Percentiles rank a stretch among this genome's conserved stretches.
Evolutionary conservation across 352 stramenopile genomes (phyloP).

Genomic region (Phytophthora pseudosyringae): DNA sequence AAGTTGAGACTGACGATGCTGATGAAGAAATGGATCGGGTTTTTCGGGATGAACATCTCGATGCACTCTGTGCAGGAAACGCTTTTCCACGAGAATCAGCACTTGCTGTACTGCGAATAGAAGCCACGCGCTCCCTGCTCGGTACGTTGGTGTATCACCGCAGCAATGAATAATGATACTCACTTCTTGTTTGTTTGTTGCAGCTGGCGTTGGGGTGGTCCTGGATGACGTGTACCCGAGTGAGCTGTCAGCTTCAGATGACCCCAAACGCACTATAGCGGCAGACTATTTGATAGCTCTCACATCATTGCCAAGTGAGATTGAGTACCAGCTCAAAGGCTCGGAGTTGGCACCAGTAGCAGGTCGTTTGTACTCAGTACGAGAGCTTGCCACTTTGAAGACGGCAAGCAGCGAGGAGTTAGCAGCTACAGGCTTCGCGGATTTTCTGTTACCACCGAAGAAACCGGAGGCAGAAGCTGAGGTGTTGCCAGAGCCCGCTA

Average conservation of each 20-base stretch:
- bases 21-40: slow-evolving; percentile 32
- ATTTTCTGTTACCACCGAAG: slow-evolving; percentile 26
- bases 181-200: slow-evolving; percentile 12
- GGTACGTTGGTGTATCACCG: slow-evolving; percentile 20
- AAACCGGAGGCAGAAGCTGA: slow-evolving; percentile 11
- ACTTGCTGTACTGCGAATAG: slow-evolving; percentile 47
- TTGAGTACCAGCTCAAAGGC: slow-evolving; percentile 34
- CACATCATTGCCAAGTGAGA: slow-evolving; percentile 47
- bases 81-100: slow-evolving; percentile 35
- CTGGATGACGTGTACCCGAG: slow-evolving; percentile 67
- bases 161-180: neutral
- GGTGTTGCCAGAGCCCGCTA: neutral
- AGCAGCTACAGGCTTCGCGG: slow-evolving; percentile 31
- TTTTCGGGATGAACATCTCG: slow-evolving; percentile 49
- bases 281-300: slow-evolving; percentile 67
- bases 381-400: slow-evolving; percentile 54
- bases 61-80: slow-evolving; percentile 41
- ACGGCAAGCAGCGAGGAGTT: slow-evolving; percentile 28
- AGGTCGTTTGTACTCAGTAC: slow-evolving; percentile 58
- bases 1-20: slow-evolving; percentile 8
- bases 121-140: slow-evolving; percentile 46
- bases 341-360: slow-evolving; percentile 47
- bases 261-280: slow-evolving; percentile 11
- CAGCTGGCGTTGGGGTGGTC: slow-evolving; percentile 64
- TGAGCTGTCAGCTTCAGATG: slow-evolving; percentile 43